phyloP scores from a whole-genome alignment of 1,139 yeast genomes.

The Pichia sp. region DNA sequence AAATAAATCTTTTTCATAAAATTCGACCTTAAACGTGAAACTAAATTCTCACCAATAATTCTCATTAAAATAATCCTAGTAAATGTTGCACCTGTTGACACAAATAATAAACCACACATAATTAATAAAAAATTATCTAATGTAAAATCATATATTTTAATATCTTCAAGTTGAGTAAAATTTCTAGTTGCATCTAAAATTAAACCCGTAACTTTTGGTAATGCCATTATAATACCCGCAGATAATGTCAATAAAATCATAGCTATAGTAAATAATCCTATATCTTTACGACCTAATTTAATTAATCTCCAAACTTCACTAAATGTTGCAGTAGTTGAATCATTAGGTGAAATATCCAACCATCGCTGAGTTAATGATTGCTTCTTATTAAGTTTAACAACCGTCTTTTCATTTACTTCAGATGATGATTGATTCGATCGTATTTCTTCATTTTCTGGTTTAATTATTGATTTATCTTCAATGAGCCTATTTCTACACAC shows the following conservation, averaged over 20 bases:
- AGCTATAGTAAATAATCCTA: slow-evolving; percentile 49
- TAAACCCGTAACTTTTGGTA: slow-evolving; percentile 81
- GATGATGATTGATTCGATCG: background rate
- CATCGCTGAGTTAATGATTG: slow-evolving; percentile 25
- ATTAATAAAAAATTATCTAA: slow-evolving; percentile 43
- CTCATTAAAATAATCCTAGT: slow-evolving; percentile 72
- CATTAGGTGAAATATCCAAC: slow-evolving; percentile 28
- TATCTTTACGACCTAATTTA: slow-evolving; percentile 45
- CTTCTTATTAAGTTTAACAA: background rate
- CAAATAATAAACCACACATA: slow-evolving; percentile 48
- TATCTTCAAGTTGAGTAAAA: slow-evolving; percentile 29
- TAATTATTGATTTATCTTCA: too few relatives aligned
- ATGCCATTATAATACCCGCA: slow-evolving; percentile 60
- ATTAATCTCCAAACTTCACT: slow-evolving; percentile 46
- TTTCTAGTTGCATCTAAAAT: slow-evolving; percentile 56
- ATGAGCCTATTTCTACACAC: too few relatives aligned
- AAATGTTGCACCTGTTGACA: slow-evolving; percentile 75
- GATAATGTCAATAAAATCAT: slow-evolving; percentile 53
- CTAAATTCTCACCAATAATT: slow-evolving; percentile 78
- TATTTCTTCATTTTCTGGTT: background rate
- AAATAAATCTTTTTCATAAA: slow-evolving; percentile 71
- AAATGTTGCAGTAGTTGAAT: slow-evolving; percentile 33
- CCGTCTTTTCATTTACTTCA: background rate
- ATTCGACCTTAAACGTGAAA: slow-evolving; percentile 71
- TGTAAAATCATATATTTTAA: slow-evolving; percentile 41